Evolutionary conservation across 208 protist species (phyloP), one percentile per base, ranked within the genome.

Genomic region (Borovskyia barvae): DNA sequence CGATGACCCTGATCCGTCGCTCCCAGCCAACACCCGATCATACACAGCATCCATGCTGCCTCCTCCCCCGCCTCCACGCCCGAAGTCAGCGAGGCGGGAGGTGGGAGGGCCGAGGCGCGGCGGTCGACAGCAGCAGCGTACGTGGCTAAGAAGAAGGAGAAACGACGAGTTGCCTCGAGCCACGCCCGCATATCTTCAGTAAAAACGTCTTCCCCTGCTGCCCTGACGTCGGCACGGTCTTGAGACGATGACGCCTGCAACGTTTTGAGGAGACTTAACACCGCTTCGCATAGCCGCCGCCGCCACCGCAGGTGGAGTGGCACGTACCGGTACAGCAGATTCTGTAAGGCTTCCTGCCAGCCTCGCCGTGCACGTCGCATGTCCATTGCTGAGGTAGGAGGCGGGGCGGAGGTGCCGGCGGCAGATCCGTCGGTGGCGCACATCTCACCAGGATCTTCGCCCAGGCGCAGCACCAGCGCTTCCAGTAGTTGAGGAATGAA

Each of bases 401-500:
- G 35, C 35, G 35, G 14, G 35, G 35, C 8, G 35, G 35, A 39
- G 11, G 35, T 15, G 11, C 11, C 35, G 14, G 35, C 11, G n/a
- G n/a, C n/a, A n/a, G n/a, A n/a, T n/a, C n/a, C n/a, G n/a, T n/a
- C n/a, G n/a, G n/a, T n/a, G n/a, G n/a, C n/a, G 12, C 4, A 0
- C 8, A 17, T 8, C 2, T 35, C 15, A 5, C 26, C 12, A 12
- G 46, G 1, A 19, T 22, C 36, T 14, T 30, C 12, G 29, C 11
- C 19, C 43, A 30, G 43, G 12, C 24, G 39, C n/a, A 48, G 25
- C n/a, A 69, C 37, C 28, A 70, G 33, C 14, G 37, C 63, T 9
- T 29, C 39, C n/a, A 70, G 46, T 24, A 70, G 54, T 0, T 30
- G 29, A 5, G 43, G 66, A n/a, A 66, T 11, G 24, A 73, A 61